phyloP scores from a whole-genome alignment of 352 stramenopile genomes.

The Globisporangium abappressorium region DNA sequence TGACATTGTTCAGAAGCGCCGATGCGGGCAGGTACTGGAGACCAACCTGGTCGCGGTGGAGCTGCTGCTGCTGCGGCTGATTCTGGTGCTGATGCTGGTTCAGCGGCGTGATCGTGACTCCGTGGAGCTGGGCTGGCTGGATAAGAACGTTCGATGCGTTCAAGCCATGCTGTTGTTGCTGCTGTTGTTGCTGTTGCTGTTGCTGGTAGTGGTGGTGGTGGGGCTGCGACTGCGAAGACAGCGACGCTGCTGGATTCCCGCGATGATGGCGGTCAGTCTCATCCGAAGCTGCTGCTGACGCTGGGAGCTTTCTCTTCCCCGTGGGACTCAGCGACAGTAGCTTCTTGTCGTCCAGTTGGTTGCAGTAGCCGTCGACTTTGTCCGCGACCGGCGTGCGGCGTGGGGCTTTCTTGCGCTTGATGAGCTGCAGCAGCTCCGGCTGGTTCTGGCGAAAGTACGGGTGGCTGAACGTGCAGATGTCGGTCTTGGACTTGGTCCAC shows the following conservation, averaged over 20 bases:
- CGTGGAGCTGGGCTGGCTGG: slow-evolving; percentile 34
- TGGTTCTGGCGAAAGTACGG: slow-evolving; percentile 76
- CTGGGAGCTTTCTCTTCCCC: slow-evolving; percentile 42
- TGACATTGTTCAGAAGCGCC: slow-evolving; percentile 59
- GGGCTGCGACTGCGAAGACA: background rate
- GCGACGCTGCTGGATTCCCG: background rate
- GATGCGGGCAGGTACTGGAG: slow-evolving; percentile 38
- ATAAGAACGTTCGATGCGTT: slow-evolving; percentile 26
- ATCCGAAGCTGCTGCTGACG: background rate
- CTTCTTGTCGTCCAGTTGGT: slow-evolving; percentile 28
- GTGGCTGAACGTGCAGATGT: slow-evolving; percentile 86
- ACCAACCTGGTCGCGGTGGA: background rate
- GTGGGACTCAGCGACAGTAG: slow-evolving; percentile 34
- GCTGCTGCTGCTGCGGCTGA: background rate
- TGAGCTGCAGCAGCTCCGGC: slow-evolving; percentile 67
- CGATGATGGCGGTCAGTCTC: background rate
- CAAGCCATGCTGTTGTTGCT: slow-evolving; percentile 17
- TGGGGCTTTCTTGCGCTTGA: slow-evolving; percentile 80
- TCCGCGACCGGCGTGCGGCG: slow-evolving; percentile 30
- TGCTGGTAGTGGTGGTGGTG: background rate
- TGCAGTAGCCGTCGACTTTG: slow-evolving; percentile 17
- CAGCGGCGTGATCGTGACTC: slow-evolving; percentile 29
- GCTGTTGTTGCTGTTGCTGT: slow-evolving; percentile 14
- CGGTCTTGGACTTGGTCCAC: slow-evolving; percentile 62
- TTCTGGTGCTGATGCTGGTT: slow-evolving; percentile 1